phyloP scores from a whole-genome alignment of 1,284 basidiomycete genomes.

The Ganoderma meredithae region DNA sequence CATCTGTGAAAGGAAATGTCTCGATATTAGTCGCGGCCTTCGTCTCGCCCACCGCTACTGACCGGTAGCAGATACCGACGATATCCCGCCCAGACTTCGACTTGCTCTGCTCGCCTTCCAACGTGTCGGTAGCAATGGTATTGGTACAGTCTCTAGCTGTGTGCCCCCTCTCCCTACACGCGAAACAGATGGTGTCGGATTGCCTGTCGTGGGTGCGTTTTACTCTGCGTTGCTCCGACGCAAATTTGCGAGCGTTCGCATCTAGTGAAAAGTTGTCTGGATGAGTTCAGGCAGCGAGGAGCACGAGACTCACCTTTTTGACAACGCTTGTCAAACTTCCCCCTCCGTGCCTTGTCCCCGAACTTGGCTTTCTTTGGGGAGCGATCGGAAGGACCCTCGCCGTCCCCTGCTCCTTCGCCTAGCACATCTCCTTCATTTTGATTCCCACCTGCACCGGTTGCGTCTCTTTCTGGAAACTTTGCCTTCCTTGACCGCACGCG shows the following conservation, averaged over 20 bases:
- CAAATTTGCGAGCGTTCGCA: conserved; percentile 35
- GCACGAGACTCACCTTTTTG: conserved; percentile 22
- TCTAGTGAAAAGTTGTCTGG: conserved; percentile 14
- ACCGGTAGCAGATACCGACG: conserved; percentile 89
- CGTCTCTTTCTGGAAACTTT: conserved; percentile 22
- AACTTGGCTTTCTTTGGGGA: conserved; percentile 36
- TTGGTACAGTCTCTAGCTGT: conserved; percentile 85
- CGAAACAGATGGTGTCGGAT: conserved; percentile 80
- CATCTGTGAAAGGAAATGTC: conserved; percentile 64
- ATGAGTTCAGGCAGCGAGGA: neutral
- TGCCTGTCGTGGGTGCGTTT: conserved; percentile 71
- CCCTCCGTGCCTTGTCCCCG: conserved; percentile 37
- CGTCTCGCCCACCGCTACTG: conserved; percentile 30
- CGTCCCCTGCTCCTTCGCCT: conserved; percentile 14
- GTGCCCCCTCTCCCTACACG: conserved; percentile 88
- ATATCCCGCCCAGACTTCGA: conserved; percentile 43
- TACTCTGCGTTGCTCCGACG: conserved; percentile 69
- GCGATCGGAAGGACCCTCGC: conserved; percentile 36
- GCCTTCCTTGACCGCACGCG: conserved; percentile 46
- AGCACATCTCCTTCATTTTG: conserved; percentile 36
- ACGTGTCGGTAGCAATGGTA: conserved; percentile 44
- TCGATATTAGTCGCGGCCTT: neutral
- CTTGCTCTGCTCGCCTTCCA: conserved; percentile 37
- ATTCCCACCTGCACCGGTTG: conserved; percentile 7
- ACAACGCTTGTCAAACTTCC: conserved; percentile 38